Evolutionary conservation across 768 basidiomycete species (phyloP), one percentile per base, ranked within the genome.

Genomic region (Pulveroboletus sp.): DNA sequence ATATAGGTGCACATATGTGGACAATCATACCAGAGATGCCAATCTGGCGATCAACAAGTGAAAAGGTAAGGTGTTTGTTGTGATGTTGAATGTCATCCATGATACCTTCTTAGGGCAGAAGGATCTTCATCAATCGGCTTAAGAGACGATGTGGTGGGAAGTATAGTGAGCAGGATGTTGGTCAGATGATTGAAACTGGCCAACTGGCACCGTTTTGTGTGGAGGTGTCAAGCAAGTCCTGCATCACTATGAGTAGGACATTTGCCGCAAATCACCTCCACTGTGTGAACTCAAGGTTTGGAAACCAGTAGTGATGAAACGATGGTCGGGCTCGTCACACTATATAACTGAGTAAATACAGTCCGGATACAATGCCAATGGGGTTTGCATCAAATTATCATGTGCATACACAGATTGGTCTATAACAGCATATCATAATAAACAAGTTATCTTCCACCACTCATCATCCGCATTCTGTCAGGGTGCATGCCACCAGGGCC

Each of bases 381-480:
- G 13, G 8, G 12, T 37, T 32, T 42, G 16, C 6, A 41, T 45
- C 31, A 13, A 41, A 29, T 13, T 43, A n/a, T n/a, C n/a, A n/a
- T n/a, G n/a, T n/a, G n/a, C n/a, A n/a, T n/a, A n/a, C n/a, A n/a
- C n/a, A n/a, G n/a, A n/a, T n/a, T n/a, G n/a, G n/a, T n/a, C n/a
- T n/a, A n/a, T n/a, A n/a, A n/a, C n/a, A n/a, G n/a, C 3, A 6
- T 8, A 36, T 27, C 23, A 37, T 29, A n/a, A 34, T n/a, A 39
- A 31, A 41, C n/a, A 2, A 30, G 27, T 59, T 45, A 61, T 38
- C 63, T 54, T 35, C 68, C 58, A 43, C 51, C 38, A 29, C 67
- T 76, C 83, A 92, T 81, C 89, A 92, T 90, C 50, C 87, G 76
- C 67, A 88, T 59, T 50, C 89, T 78, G 68, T 92, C 89, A 10